Conservation (phyloP, 441 rosid species). For the Oxalis stricta region DNA sequence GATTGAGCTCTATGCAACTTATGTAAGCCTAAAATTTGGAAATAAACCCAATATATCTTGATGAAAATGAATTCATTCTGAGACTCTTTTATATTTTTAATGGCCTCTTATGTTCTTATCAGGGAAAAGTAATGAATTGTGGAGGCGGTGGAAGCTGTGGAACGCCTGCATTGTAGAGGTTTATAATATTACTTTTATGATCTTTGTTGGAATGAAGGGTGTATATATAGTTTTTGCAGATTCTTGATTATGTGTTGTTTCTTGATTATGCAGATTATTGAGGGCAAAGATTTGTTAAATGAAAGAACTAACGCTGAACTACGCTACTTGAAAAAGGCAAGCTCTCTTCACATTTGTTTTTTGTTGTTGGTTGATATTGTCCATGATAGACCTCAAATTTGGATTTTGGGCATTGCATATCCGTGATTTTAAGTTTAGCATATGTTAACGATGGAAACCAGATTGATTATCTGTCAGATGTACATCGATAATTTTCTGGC, state of each 20-base stretch:
- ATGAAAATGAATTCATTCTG: too few species aligned
- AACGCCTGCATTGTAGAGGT: slow-evolving; percentile 92
- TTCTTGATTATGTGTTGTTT: background rate
- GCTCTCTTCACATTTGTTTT: slow-evolving; percentile 5
- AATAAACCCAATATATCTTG: too few species aligned
- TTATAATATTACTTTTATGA: background rate
- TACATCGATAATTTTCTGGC: too few species aligned
- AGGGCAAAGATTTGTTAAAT: slow-evolving; percentile 65
- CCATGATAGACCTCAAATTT: too few species aligned
- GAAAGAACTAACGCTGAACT: slow-evolving; percentile 62
- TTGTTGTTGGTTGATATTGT: too few species aligned
- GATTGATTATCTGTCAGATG: too few species aligned
- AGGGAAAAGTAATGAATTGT: slow-evolving; percentile 89
- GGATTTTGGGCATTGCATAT: too few species aligned
- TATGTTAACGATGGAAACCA: too few species aligned
- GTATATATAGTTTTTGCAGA: too few species aligned
- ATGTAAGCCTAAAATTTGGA: slow-evolving; percentile 43
- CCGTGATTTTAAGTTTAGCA: too few species aligned
- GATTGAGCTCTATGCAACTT: slow-evolving; percentile 70
- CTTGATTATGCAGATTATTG: slow-evolving; percentile 41
- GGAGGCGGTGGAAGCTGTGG: slow-evolving; percentile 94
- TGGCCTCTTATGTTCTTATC: background rate
- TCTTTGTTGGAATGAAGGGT: too few species aligned
- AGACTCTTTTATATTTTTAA: background rate
- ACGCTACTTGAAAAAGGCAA: slow-evolving; percentile 52